These are phyloP conservation scores for Ustilago nuda DNA, from an alignment of 1,284 basidiomycete species.

Conservation along the genomic window DNA sequence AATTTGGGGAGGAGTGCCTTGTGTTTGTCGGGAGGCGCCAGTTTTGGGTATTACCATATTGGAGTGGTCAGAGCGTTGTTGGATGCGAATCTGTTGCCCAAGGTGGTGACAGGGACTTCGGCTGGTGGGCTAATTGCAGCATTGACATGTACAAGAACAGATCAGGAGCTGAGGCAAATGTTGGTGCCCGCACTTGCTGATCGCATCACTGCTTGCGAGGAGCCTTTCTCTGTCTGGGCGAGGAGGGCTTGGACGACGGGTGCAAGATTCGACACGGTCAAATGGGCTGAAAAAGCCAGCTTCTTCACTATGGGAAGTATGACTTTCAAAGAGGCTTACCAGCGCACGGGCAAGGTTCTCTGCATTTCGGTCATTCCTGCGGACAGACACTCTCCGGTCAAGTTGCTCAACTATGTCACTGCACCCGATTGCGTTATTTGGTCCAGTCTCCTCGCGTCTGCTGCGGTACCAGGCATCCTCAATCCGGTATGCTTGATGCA, in stretches of 20 bases:
- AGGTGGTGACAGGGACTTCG: constrained; percentile 88
- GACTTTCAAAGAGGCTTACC: constrained; percentile 95
- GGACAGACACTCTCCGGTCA: constrained; percentile 90
- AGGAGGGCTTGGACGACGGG: constrained; percentile 86
- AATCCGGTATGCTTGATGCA: constrained; percentile 86
- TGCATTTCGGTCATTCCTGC: constrained; percentile 96
- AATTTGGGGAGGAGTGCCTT: constrained; percentile 91
- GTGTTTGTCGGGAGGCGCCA: constrained; percentile 92
- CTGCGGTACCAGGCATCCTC: constrained; percentile 66
- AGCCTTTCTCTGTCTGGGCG: constrained; percentile 76
- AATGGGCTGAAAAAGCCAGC: constrained; percentile 80
- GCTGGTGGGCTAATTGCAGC: constrained; percentile 83
- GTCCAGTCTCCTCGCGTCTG: constrained; percentile 70
- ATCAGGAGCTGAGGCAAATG: constrained; percentile 84
- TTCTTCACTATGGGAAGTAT: constrained; percentile 94
- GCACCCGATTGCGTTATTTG: constrained; percentile 84
- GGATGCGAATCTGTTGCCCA: constrained; percentile 85
- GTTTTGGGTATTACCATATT: constrained; percentile 88
- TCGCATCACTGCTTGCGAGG: constrained; percentile 90
- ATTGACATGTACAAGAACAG: constrained; percentile 85
- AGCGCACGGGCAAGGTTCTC: constrained; percentile 86
- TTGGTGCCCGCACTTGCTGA: constrained; percentile 74
- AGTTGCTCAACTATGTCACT: constrained; percentile 93
- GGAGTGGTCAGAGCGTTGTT: constrained; percentile 93
- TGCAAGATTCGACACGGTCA: constrained; percentile 88